These are phyloP conservation scores for Macrotyloma uniflorum DNA, from an alignment of 306 rosid genomes.

Conservation along the genomic window DNA sequence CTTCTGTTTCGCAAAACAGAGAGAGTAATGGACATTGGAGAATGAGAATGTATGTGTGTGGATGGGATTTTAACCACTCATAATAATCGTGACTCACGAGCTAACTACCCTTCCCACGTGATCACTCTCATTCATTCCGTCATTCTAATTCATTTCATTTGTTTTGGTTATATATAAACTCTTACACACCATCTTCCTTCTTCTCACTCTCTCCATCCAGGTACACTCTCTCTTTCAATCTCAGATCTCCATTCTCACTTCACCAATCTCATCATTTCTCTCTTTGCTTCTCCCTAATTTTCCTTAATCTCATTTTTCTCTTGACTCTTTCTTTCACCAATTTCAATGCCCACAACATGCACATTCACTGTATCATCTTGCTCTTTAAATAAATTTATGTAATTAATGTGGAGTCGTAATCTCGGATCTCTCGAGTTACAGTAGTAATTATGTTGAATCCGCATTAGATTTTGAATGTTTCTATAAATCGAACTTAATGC, in stretches of 20 bases:
- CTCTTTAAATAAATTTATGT: background rate
- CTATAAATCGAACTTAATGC: background rate
- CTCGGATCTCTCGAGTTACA: background rate
- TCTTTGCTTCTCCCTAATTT: background rate
- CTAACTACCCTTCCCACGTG: slow-evolving; percentile 62
- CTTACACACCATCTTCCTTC: slow-evolving; percentile 23
- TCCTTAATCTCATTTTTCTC: slow-evolving; percentile 20
- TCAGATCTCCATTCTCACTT: slow-evolving; percentile 25
- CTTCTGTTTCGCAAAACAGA: background rate
- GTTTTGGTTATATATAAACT: slow-evolving; percentile 26
- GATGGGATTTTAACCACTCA: background rate
- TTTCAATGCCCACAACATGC: background rate
- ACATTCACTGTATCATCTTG: background rate
- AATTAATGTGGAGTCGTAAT: background rate
- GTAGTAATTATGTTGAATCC: background rate
- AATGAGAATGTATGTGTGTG: background rate
- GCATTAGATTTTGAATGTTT: background rate
- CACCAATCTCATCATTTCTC: no score
- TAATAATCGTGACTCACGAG: slow-evolving; percentile 26
- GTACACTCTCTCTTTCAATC: slow-evolving; percentile 35
- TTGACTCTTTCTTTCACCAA: background rate
- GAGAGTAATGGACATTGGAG: background rate
- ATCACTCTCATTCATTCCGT: background rate
- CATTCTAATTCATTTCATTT: background rate
- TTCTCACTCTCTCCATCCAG: slow-evolving; percentile 24